Base-by-base conservation (phyloP, 176 grass and related monocot species). In the Chrysopogon serrulatus region DNA sequence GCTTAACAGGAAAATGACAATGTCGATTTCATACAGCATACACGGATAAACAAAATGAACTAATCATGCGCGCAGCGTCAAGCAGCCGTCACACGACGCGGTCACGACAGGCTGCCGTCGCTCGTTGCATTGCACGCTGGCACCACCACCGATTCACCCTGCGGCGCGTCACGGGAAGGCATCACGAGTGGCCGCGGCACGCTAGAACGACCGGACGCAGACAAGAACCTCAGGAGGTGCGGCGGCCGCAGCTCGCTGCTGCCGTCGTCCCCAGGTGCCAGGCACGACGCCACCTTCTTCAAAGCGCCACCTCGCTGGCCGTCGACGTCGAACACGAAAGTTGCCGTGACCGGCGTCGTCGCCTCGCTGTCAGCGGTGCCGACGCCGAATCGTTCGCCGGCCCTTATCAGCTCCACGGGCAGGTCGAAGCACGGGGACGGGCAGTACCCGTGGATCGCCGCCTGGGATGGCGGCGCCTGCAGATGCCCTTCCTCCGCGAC, bases 381-480 rank as follows among this genome's bases (percentile, higher is more conserved):
- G 18, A 0, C 17, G 16, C 72, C 51, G 44, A 45, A 62, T 10
- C 77, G 82, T 27, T 85, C 26, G 40, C 40, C 69, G 71, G 83
- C 54, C 71, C 71, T 24, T 48, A 89, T 85, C 71, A 76, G 63
- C 77, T 85, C 87, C 77, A 63, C 77, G 13, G 87, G 87, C 63
- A 89, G 87, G 63, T 89, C 87, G 71, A 89, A 89, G 77, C 87
- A 89, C 41, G 87, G 83, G 0, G 87, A 89, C 63, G 87, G 87
- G 71, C 87, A 89, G 62, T 80, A 89, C 14, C 82, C 82, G 0
- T 81, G 87, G 49, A 62, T 3, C 12, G 36, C 1, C n/a, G 12
- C 54, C 0, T n/a, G 9, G 5, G 34, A 6, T 51, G 67, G 65
- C 63, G 23, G 39, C 48, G 15, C 68, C 13, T 31, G 23, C 40